These are phyloP conservation scores for Lactarius indigo DNA, from an alignment of 768 basidiomycete species.

Conservation along the genomic window DNA sequence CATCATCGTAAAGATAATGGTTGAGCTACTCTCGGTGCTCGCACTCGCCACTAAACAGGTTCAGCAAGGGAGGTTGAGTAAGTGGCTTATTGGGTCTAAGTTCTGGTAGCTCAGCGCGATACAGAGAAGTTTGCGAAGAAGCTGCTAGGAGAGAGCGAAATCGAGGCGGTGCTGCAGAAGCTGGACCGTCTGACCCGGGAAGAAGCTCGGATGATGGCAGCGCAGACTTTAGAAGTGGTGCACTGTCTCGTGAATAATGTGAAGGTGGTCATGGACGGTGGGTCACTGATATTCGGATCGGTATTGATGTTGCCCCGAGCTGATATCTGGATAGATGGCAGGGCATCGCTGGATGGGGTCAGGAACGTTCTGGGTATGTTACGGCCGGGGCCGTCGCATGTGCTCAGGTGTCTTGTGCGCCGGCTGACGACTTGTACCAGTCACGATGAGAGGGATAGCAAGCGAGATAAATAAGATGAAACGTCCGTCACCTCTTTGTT, in stretches of 20 bases:
- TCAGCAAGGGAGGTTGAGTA: neutral
- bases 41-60: constrained; percentile 1
- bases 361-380: neutral
- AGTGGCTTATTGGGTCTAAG: neutral
- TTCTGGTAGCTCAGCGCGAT: neutral
- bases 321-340: neutral
- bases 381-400: neutral
- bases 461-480: neutral
- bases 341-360: neutral
- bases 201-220: neutral
- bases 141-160: neutral
- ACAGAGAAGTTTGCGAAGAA: neutral
- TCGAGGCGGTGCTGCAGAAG: neutral
- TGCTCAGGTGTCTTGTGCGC: neutral
- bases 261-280: neutral
- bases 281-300: neutral
- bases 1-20: neutral
- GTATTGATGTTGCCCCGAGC: neutral
- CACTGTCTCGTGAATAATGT: neutral
- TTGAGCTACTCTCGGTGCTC: neutral
- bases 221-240: neutral
- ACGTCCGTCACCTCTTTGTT: neutral
- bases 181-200: neutral
- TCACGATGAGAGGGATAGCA: neutral
- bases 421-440: neutral